Base-by-base conservation (phyloP, 2,329 filamentous ascomycete species). In the Phaeophleospora eucalypticola region DNA sequence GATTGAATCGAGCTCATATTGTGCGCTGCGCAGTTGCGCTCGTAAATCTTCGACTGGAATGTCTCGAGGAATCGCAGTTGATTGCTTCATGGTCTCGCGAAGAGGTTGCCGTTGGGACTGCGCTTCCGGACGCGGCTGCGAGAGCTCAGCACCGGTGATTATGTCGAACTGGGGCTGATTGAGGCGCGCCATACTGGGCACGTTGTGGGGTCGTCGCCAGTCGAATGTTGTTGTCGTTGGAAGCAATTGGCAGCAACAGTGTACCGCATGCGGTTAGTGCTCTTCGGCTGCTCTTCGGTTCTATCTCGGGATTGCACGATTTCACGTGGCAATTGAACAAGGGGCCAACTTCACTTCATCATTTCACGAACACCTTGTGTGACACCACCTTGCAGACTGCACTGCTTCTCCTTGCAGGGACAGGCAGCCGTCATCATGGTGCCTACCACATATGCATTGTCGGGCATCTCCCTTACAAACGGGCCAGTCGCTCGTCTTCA, bases 11-110 rank as follows among this genome's bases (percentile, higher is more conserved):
- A 95, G 77, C 48, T 91, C 88, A 70, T 96, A 98, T 52, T 84
- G 84, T 41, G 96, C 73, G 0, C 89, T 87, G 52, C 90, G 93
- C 35, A 97, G 75, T 68, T 96, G 89, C 2, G 91, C 88, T 62
- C 91, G 90, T 19, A 97, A 76, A 54, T 90, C 85, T 61, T 97
- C 90, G 49, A 80, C 84, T 57, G 66, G 63, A 53, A 66, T 62
- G 46, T 74, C 71, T 20, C 68, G 43, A 32, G 54, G 51, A 18
- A 45, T 40, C 18, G 49, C 50, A 9, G 67, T 67, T 6, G 72
- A 73, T 44, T 71, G 68, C 43, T 71, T 68, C 45, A 74, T 57
- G 0, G 69, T 71, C 51, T 74, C 69, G 47, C 71, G 67, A 44
- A 70, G 53, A 16, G 68, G 65, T 48, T 70, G 64, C 36, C 53